These are phyloP conservation scores for Microthlaspi erraticum DNA, from an alignment of 345 rosid genomes.

Conservation along the genomic window DNA sequence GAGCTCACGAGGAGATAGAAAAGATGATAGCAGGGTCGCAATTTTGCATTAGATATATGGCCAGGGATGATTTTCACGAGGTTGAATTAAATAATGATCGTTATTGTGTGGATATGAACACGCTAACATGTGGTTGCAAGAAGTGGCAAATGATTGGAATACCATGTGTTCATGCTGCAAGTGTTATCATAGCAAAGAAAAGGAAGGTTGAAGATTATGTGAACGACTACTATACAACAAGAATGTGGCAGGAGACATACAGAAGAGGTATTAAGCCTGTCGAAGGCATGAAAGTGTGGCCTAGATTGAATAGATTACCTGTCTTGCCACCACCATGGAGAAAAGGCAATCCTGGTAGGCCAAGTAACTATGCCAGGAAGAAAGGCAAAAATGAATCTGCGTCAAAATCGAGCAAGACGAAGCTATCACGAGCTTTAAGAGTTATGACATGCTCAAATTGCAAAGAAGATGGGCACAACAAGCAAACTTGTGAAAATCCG, in stretches of 20 bases:
- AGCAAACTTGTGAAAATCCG: no score
- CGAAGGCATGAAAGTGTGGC: background rate
- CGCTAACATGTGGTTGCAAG: background rate
- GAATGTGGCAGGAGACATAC: background rate
- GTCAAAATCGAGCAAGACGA: background rate
- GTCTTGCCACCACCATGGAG: background rate
- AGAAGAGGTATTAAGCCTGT: background rate
- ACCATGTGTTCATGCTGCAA: background rate
- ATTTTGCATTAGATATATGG: no score
- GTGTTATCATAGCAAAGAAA: background rate
- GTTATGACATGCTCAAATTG: background rate
- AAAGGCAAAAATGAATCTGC: background rate
- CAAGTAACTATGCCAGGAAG: background rate
- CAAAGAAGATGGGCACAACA: no score
- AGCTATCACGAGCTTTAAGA: background rate
- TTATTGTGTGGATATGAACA: background rate
- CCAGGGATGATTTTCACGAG: background rate
- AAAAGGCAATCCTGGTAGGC: background rate
- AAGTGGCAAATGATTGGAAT: background rate
- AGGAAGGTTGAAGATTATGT: background rate
- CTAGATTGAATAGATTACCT: background rate
- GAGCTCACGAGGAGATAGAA: background rate
- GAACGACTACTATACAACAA: background rate
- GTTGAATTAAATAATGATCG: background rate
- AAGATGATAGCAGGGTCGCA: background rate